phyloP scores from a whole-genome alignment of 306 rosid species.

The Trichosanthes truncata region DNA sequence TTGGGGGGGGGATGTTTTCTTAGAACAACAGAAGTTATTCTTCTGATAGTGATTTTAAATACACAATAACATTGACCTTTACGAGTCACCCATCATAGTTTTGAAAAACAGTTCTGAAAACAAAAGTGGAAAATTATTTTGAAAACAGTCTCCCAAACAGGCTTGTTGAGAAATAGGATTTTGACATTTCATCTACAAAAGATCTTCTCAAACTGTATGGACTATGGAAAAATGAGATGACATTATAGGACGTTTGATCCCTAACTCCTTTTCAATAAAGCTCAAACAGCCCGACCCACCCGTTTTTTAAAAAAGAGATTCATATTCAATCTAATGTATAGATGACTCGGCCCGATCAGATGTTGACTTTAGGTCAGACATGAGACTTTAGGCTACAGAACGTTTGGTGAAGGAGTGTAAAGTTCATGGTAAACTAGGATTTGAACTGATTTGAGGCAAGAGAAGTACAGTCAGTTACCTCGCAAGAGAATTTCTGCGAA shows the following conservation, averaged over 20 bases:
- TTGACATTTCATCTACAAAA: background rate
- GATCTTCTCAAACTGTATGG: background rate
- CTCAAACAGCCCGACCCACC: background rate
- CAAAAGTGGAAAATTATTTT: background rate
- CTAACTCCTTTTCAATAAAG: background rate
- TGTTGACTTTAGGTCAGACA: background rate
- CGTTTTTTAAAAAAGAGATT: background rate
- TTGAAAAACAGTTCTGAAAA: background rate
- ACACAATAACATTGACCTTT: background rate
- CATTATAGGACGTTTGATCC: background rate
- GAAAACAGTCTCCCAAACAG: background rate
- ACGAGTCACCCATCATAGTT: background rate
- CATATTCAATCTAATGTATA: background rate
- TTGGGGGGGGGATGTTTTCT: background rate
- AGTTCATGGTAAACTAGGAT: background rate
- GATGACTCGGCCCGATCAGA: background rate
- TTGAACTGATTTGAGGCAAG: background rate
- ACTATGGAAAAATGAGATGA: background rate
- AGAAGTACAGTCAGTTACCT: slow-evolving; percentile 3
- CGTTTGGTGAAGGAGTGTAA: background rate
- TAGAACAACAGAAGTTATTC: background rate
- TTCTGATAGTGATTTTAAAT: too few species aligned
- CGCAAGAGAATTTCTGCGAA: background rate
- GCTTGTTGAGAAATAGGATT: background rate
- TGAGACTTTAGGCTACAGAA: background rate